These are phyloP conservation scores for Polyplosphaeria fusca DNA, from an alignment of 495 filamentous ascomycete species.

Conservation along the genomic window DNA sequence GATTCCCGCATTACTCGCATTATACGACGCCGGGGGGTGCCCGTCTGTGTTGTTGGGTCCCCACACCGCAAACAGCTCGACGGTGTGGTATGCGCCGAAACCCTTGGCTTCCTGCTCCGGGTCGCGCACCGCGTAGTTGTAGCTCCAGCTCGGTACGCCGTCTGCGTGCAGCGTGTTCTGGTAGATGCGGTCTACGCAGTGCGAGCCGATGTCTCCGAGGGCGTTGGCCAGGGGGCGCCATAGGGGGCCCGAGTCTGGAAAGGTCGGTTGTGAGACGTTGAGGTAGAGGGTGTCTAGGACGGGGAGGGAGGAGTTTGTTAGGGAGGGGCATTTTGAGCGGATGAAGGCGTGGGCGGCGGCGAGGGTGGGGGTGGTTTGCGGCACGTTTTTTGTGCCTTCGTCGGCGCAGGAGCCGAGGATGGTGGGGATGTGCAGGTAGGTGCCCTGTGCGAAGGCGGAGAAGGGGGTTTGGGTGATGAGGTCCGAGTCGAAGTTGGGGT, in stretches of 20 bases:
- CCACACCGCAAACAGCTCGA: conserved; percentile 63
- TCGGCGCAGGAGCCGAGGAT: conserved; percentile 70
- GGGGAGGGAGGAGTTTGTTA: conserved; percentile 39
- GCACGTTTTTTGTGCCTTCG: conserved; percentile 65
- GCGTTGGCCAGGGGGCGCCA: conserved; percentile 58
- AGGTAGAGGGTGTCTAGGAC: conserved; percentile 47
- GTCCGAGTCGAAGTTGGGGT: conserved; percentile 56
- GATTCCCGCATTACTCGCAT: conserved; percentile 37
- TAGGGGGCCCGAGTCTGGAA: conserved; percentile 49
- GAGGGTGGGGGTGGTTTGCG: conserved; percentile 47
- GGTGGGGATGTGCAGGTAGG: conserved; percentile 63
- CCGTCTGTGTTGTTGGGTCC: conserved; percentile 47
- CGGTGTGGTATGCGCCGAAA: conserved; percentile 59
- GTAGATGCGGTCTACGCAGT: conserved; percentile 62
- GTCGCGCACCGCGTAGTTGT: conserved; percentile 64
- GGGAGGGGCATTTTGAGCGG: conserved; percentile 56
- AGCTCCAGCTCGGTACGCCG: conserved; percentile 54
- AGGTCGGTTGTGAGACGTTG: conserved; percentile 63
- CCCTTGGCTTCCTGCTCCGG: conserved; percentile 46
- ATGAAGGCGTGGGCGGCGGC: conserved; percentile 55
- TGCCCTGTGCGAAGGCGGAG: conserved; percentile 53
- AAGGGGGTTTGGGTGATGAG: conserved; percentile 60
- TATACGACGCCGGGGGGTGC: conserved; percentile 53
- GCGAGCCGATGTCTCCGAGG: conserved; percentile 70
- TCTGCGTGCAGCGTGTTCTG: conserved; percentile 44